These are phyloP conservation scores for Gastrodia elata DNA, from an alignment of 106 monocot species.

Conservation along the genomic window DNA sequence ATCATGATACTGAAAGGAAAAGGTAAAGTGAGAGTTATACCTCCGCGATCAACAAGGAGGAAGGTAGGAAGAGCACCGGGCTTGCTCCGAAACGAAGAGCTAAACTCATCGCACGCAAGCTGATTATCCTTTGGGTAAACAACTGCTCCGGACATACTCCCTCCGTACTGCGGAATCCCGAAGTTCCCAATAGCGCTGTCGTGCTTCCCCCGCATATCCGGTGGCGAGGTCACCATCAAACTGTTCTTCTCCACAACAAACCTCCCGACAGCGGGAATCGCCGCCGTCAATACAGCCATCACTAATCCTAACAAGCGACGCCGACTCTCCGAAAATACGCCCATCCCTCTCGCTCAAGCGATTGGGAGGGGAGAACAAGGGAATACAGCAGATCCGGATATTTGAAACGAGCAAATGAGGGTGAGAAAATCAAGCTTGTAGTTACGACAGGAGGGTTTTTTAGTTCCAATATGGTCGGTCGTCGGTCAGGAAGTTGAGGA, in stretches of 20 bases:
- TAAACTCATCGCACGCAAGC: slow-evolving; percentile 59
- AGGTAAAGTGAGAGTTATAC: slow-evolving; percentile 22
- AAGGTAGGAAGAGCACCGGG: slow-evolving; percentile 78
- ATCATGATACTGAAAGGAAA: no score
- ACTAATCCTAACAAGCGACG: slow-evolving; percentile 4
- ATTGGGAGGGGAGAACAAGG: background rate
- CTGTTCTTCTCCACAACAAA: slow-evolving; percentile 99
- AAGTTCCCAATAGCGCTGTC: slow-evolving; percentile 97
- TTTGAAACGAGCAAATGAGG: background rate
- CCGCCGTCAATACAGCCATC: slow-evolving; percentile 4
- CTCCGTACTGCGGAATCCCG: slow-evolving; percentile 96
- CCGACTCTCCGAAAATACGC: background rate
- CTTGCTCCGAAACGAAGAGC: slow-evolving; percentile 42
- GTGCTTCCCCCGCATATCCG: slow-evolving; percentile 53
- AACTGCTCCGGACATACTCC: slow-evolving; percentile 79
- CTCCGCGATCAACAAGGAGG: slow-evolving; percentile 83
- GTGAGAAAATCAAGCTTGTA: background rate
- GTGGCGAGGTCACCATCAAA: slow-evolving; percentile 85
- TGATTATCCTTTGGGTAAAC: slow-evolving; percentile 74
- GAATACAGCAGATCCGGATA: background rate
- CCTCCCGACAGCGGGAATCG: slow-evolving; percentile 19
- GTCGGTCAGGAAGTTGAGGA: background rate
- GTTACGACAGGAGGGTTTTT: background rate
- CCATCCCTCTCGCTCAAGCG: slow-evolving; percentile 4
- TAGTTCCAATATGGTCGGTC: background rate